phyloP scores from a whole-genome alignment of 2,329 filamentous ascomycete genomes.

The Diaporthe ilicicola region DNA sequence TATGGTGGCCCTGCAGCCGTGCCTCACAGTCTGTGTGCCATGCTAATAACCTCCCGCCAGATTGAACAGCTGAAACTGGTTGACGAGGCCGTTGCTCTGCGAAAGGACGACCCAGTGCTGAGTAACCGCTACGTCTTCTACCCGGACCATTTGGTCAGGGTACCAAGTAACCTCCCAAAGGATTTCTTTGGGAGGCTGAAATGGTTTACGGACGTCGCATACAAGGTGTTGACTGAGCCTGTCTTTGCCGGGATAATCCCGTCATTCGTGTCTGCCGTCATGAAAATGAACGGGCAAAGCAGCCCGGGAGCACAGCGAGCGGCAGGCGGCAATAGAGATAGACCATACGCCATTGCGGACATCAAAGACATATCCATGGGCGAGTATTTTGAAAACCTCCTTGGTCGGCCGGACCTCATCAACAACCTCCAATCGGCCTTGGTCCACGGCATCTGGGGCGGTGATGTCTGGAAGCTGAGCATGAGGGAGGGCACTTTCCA shows the following conservation, averaged over 20 bases:
- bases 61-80: slow-evolving; percentile 30
- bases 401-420: slow-evolving; percentile 62
- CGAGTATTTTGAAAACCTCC: slow-evolving; percentile 66
- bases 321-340: slow-evolving; percentile 26
- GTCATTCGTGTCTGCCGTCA: slow-evolving; percentile 11
- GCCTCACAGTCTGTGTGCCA: slow-evolving; percentile 22
- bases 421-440: slow-evolving; percentile 80
- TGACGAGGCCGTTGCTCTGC: neutral
- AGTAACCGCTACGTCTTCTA: slow-evolving; percentile 81
- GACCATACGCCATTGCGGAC: slow-evolving; percentile 32
- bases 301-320: neutral
- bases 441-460: slow-evolving; percentile 91
- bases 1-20: slow-evolving; percentile 50
- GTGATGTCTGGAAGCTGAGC: slow-evolving; percentile 84
- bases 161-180: slow-evolving; percentile 51
- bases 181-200: neutral
- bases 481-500: slow-evolving; percentile 68
- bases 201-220: neutral
- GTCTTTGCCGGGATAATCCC: slow-evolving; percentile 55
- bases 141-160: slow-evolving; percentile 77
- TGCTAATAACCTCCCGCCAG: slow-evolving; percentile 30
- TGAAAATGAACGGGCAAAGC: neutral
- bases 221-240: slow-evolving; percentile 58
- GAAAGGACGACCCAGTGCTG: slow-evolving; percentile 51
- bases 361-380: slow-evolving; percentile 76